A percentile compares a stretch with the other conserved stretches of the same genome.
These are phyloP conservation scores for Filosporella fistucella DNA, from an alignment of 495 filamentous ascomycete species.

Conservation along the genomic window DNA sequence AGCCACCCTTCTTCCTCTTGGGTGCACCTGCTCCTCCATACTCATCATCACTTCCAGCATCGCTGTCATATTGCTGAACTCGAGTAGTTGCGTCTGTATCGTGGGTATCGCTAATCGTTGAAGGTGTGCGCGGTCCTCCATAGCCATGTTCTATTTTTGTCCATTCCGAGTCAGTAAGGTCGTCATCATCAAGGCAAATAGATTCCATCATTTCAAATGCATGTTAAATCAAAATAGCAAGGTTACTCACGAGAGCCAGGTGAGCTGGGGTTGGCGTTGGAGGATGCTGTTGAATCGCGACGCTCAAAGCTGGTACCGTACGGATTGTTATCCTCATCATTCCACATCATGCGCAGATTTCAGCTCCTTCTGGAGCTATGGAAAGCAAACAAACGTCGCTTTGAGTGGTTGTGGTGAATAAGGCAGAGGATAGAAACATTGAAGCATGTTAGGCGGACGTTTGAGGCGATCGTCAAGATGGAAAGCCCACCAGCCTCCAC, in stretches of 20 bases:
- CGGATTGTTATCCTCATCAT: constrained; percentile 91
- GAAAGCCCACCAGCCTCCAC: neutral
- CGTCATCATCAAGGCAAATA: constrained; percentile 25
- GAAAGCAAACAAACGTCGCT: constrained; percentile 12
- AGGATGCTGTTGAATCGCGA: constrained; percentile 71
- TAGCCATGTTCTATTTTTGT: constrained; percentile 31
- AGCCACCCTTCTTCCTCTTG: constrained; percentile 72
- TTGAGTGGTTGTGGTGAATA: too few species aligned
- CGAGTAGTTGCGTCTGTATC: constrained; percentile 4
- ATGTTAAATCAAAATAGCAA: constrained; percentile 14
- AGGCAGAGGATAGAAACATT: neutral
- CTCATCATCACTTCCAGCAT: constrained; percentile 67
- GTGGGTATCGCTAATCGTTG: constrained; percentile 23
- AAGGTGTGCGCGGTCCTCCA: constrained; percentile 19
- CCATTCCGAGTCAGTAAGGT: constrained; percentile 39
- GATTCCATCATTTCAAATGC: constrained; percentile 28
- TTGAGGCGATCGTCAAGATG: neutral
- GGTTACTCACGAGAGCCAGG: constrained; percentile 47
- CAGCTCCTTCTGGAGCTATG: constrained; percentile 14
- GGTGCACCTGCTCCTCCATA: constrained; percentile 36
- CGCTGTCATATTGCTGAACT: constrained; percentile 44
- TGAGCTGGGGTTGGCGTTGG: constrained; percentile 61
- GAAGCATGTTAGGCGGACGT: neutral
- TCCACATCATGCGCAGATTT: constrained; percentile 50
- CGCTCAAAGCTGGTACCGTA: constrained; percentile 84